Percentiles rank a stretch among this genome's conserved stretches.
Evolutionary conservation across 768 basidiomycete genomes (phyloP).

Genomic region (Lentinula edodes): DNA sequence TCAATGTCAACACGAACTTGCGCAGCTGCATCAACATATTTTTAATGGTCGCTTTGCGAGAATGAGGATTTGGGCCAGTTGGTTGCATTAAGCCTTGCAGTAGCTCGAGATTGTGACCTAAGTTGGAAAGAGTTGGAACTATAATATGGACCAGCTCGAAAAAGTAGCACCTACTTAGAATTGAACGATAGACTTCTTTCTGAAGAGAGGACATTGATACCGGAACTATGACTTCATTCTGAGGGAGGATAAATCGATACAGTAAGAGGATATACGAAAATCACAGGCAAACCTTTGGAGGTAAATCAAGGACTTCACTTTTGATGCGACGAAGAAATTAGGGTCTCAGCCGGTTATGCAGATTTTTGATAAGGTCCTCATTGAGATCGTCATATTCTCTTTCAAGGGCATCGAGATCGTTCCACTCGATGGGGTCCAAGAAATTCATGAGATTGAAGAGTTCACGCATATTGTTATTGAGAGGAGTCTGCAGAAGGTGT

Average conservation of each 20-base stretch:
- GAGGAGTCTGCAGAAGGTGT: constrained; percentile 56
- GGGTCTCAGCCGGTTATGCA: constrained; percentile 75
- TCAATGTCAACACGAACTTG: constrained; percentile 46
- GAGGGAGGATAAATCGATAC: background rate
- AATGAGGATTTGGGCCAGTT: constrained; percentile 23
- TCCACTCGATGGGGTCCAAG: constrained; percentile 74
- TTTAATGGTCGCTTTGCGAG: constrained; percentile 56
- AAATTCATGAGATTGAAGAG: constrained; percentile 98
- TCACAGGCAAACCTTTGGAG: constrained; percentile 62
- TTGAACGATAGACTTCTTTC: constrained; percentile 81
- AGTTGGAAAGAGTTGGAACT: background rate
- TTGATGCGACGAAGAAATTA: constrained; percentile 95
- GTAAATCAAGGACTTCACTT: constrained; percentile 87
- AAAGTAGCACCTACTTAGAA: constrained; percentile 53
- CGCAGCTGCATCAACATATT: constrained; percentile 86
- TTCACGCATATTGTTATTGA: constrained; percentile 97
- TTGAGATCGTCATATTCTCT: constrained; percentile 72
- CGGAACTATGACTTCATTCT: constrained; percentile 92
- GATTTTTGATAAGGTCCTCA: constrained; percentile 72
- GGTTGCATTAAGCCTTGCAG: constrained; percentile 54
- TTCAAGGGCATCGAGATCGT: constrained; percentile 67
- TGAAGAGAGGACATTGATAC: constrained; percentile 84
- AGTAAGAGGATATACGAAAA: background rate
- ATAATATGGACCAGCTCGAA: constrained; percentile 5
- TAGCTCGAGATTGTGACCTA: constrained; percentile 68